Conservation (phyloP, 306 rosid species). For the Betula pendula region DNA sequence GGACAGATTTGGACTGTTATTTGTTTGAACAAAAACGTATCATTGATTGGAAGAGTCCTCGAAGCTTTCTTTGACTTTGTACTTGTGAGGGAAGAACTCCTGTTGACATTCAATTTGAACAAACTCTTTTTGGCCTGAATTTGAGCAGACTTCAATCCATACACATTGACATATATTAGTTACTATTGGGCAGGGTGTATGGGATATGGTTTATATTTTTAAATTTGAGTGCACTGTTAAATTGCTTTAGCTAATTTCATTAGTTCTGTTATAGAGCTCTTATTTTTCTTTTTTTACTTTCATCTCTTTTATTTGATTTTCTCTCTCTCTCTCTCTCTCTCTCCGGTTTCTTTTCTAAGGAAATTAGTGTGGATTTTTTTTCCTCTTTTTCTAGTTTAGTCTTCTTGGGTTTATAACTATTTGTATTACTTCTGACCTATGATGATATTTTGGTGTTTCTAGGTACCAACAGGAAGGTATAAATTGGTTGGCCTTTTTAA, state of each 20-base stretch:
- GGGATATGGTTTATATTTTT: background rate
- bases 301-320: background rate
- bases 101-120: background rate
- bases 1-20: background rate
- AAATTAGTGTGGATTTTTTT: background rate
- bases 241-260: background rate
- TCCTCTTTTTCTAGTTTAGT: background rate
- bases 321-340: background rate
- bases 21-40: background rate
- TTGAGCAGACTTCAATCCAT: background rate
- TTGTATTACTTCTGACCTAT: conserved; percentile 20
- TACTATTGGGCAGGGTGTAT: background rate
- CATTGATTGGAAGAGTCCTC: background rate
- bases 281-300: background rate
- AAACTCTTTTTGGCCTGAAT: no score
- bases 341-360: background rate
- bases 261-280: background rate
- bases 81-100: background rate
- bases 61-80: background rate
- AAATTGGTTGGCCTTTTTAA: conserved; percentile 93
- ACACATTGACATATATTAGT: background rate
- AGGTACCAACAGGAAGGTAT: conserved; percentile 99
- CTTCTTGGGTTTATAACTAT: background rate
- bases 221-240: no score
- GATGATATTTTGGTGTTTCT: conserved; percentile 31